Base-by-base conservation (phyloP, 495 filamentous ascomycete genomes). In the Pyrenopolyporus hunteri region DNA sequence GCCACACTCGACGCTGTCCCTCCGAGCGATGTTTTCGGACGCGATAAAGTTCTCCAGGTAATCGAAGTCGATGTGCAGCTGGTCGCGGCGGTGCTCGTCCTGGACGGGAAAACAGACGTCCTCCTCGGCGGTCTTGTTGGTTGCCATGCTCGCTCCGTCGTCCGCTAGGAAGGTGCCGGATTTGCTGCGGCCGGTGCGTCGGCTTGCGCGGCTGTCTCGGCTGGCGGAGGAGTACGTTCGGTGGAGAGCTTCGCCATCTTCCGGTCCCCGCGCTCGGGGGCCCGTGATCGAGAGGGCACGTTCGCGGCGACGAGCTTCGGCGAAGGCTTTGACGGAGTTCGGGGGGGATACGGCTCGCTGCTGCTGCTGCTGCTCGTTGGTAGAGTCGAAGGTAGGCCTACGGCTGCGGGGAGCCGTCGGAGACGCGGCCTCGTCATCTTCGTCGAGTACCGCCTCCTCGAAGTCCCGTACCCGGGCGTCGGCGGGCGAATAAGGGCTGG, bases 261-360 rank as follows among this genome's bases (percentile, higher is more conserved):
- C 76, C 31, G 74, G 76, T 44, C 70, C 70, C 36, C 73, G 72
- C 0, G 64, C 52, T 44, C 67, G 73, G 6, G 55, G 49, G 19
- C 83, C 81, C 1, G 76, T 78, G 47, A 77, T 66, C 11, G 84
- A 86, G 8, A 83, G 66, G n/a, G 80, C 80, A 13, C 79, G 76
- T 56, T 85, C 82, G 9, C 83, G 78, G 16, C 82, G 82, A 28
- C 84, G 78, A 32, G 84, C 84, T 60, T 94, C 91, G 2, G 93
- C 95, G 73, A 98, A 98, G 11, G 94, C 94, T 73, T 97, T 93
- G 19, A 98, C 94, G 2, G 94, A 98, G 72, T 97, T 98, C 1
- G 94, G 93, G 8, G 92, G 93, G 13, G 95, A 98, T 0, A 83
- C 80, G 1, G 90, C 90, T 20, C 90, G 82, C 5, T 83, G 70